Conservation (phyloP, 1,284 basidiomycete genomes). For the Singerocomus inundabilis region DNA sequence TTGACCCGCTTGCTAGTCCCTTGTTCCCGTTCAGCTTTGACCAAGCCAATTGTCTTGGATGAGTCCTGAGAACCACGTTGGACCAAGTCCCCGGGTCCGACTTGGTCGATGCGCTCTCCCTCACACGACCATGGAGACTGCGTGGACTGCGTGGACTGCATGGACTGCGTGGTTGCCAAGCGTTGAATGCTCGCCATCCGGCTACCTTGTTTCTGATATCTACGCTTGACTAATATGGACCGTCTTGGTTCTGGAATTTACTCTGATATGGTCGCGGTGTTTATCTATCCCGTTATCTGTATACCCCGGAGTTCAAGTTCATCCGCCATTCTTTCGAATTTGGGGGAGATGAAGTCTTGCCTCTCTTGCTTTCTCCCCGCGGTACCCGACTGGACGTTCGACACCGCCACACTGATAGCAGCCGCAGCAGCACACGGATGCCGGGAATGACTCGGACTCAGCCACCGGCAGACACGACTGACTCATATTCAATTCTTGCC, state of each 20-base stretch:
- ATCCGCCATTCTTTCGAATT: too few species aligned
- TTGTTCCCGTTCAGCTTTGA: neutral
- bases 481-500: neutral
- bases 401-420: slow-evolving; percentile 4
- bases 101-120: neutral
- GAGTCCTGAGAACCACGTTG: neutral
- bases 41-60: neutral
- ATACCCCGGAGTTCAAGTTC: neutral
- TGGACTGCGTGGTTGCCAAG: slow-evolving; percentile 11
- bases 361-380: slow-evolving; percentile 1
- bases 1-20: slow-evolving; percentile 1
- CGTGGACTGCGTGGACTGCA: neutral
- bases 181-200: slow-evolving; percentile 20
- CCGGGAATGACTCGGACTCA: slow-evolving; percentile 13
- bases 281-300: neutral
- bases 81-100: slow-evolving; percentile 3
- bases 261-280: neutral
- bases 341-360: too few species aligned
- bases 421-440: neutral
- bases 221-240: neutral
- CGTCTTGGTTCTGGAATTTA: neutral
- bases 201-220: slow-evolving; percentile 21
- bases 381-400: slow-evolving; percentile 1
- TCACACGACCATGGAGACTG: slow-evolving; percentile 11
- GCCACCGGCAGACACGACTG: slow-evolving; percentile 2